Base-by-base conservation (phyloP, 257 asterid species). In the Schizonepeta tenuifolia region DNA sequence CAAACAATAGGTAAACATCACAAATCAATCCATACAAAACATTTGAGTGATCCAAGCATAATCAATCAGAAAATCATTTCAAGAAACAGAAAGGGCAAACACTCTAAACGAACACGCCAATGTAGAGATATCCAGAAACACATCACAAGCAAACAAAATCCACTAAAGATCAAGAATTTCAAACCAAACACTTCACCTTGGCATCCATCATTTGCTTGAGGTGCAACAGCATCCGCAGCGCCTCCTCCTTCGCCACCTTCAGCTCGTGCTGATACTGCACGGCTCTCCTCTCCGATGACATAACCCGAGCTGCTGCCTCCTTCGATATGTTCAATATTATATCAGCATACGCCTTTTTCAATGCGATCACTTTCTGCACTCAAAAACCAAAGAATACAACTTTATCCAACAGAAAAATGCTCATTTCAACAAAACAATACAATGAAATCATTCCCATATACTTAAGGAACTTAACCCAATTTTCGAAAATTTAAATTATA, bases 171-270 rank as follows among this genome's bases (percentile, higher is more conserved):
- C 46, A 62, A 67, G 21, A 66, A 44, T 46, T 56, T 36, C 12
- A 47, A 76, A 41, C 15, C 35, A 59, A 72, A 47, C 14, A 0
- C 7, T 71, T 80, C 74, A 91, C 97, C 97, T 81, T 86, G 66
- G 80, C 65, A 79, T 86, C 96, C 97, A 89, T 87, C 91, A 86
- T 89, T 64, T 86, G 86, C 79, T 91, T 91, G 46, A 91, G 84
- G 59, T 90, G 86, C 57, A 87, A 55, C 64, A 89, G 81, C 95
- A 89, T 84, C 74, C 92, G 82, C 73, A 89, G 17, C 9, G 81
- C 87, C 79, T 91, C 97, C 36, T 87, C 95, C 75, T 84, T 89
- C 36, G 88, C 84, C 72, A 81, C 72, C 79, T 87, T 78, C 67
- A 86, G 84, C 86, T 91, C 92, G 9, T 82, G 85, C 81, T 86